These are phyloP conservation scores for Tirmania nivea DNA, from an alignment of 495 filamentous ascomycete species.

Conservation along the genomic window DNA sequence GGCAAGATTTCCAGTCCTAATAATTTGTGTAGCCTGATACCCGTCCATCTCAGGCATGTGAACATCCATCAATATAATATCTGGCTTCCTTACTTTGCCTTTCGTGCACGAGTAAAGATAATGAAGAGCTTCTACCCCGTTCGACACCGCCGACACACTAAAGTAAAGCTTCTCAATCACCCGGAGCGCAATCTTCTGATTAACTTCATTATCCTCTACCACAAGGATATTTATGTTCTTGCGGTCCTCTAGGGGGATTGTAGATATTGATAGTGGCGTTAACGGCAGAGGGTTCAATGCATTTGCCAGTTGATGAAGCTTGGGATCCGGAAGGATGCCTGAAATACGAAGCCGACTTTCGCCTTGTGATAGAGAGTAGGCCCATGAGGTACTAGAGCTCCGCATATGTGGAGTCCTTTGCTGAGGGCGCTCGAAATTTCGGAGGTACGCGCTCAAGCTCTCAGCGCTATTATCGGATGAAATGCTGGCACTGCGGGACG, in stretches of 20 bases:
- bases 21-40: slow-evolving; percentile 49
- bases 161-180: slow-evolving; percentile 60
- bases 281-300: too few relatives aligned
- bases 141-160: slow-evolving; percentile 25
- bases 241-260: slow-evolving; percentile 23
- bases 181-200: slow-evolving; percentile 56
- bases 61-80: slow-evolving; percentile 77
- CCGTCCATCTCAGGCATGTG: slow-evolving; percentile 72
- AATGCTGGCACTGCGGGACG: not conserved
- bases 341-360: too few relatives aligned
- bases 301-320: too few relatives aligned
- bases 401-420: too few relatives aligned
- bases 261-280: not conserved
- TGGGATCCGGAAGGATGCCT: too few relatives aligned
- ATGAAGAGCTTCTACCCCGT: slow-evolving; percentile 55
- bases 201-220: slow-evolving; percentile 62
- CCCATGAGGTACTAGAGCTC: too few relatives aligned
- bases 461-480: not conserved
- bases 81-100: slow-evolving; percentile 3
- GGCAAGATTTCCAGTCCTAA: slow-evolving; percentile 25
- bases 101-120: slow-evolving; percentile 37
- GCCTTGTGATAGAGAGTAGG: too few relatives aligned
- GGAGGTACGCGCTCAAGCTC: not conserved
- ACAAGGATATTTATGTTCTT: slow-evolving; percentile 40
- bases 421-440: not conserved